Conservation (phyloP, 192 early-diverging fungal species). For the Gryganskiella cystojenkinii region DNA sequence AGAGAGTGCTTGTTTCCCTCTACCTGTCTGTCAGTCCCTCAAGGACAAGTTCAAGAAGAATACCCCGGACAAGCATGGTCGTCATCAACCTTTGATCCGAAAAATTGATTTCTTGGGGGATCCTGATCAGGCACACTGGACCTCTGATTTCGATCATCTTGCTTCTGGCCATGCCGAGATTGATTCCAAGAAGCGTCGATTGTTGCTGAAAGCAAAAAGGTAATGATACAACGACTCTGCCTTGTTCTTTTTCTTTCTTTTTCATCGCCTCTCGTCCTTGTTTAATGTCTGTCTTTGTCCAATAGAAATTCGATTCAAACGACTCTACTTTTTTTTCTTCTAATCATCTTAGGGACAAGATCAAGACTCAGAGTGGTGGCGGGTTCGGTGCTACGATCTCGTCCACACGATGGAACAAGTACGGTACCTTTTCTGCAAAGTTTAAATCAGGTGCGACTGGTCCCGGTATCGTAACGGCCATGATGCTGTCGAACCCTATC, state of each 20-base stretch:
- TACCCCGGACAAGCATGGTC: slow-evolving; percentile 9
- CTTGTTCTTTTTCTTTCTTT: not conserved
- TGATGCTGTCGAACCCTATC: slow-evolving; percentile 56
- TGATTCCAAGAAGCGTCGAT: slow-evolving; percentile 12
- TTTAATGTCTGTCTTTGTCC: not conserved
- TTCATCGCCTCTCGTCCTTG: not conserved
- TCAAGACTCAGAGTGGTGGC: slow-evolving; percentile 35
- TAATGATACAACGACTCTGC: slow-evolving; percentile 33
- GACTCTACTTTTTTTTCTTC: no score
- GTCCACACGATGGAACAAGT: slow-evolving; percentile 64
- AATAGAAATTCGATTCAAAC: no score
- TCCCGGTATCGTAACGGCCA: slow-evolving; percentile 68
- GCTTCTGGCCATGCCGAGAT: slow-evolving; percentile 49
- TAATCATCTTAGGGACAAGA: slow-evolving; percentile 20
- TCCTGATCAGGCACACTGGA: slow-evolving; percentile 55
- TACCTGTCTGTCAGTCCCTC: slow-evolving; percentile 31
- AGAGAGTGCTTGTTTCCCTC: slow-evolving; percentile 35
- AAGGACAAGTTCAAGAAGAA: slow-evolving; percentile 29
- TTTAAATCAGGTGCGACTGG: slow-evolving; percentile 60
- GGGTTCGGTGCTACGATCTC: slow-evolving; percentile 72
- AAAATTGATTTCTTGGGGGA: slow-evolving; percentile 57
- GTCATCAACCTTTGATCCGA: slow-evolving; percentile 14
- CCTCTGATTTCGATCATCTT: slow-evolving; percentile 66
- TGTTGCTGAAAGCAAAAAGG: slow-evolving; percentile 52
- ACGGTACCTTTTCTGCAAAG: slow-evolving; percentile 66